These are phyloP conservation scores for Vigna unguiculata DNA, from an alignment of 306 rosid species.

Conservation along the genomic window DNA sequence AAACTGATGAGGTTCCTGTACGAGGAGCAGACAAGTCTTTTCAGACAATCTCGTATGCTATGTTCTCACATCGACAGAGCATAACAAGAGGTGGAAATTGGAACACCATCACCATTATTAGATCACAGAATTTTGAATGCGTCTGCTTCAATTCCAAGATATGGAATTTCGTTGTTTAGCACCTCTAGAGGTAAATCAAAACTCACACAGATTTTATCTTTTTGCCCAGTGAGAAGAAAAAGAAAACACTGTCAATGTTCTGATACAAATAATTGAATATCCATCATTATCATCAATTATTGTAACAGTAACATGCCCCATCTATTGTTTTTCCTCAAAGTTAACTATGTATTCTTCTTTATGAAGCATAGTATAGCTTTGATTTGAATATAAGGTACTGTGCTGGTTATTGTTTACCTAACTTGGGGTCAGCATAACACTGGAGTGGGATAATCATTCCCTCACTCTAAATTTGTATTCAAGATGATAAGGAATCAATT, in stretches of 20 bases:
- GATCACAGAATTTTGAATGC: not conserved
- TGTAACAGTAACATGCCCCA: not conserved
- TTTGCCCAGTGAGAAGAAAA: not conserved
- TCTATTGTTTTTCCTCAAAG: not conserved
- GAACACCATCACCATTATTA: not conserved
- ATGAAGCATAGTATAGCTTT: not conserved
- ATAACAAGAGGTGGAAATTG: not conserved
- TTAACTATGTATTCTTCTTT: not conserved
- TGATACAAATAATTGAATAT: not conserved
- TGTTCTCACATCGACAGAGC: not conserved
- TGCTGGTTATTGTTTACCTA: not conserved
- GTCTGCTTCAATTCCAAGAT: not conserved
- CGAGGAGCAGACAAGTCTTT: too few relatives aligned
- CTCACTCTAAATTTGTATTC: not conserved
- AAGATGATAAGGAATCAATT: not conserved
- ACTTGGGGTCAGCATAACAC: not conserved
- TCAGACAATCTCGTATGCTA: too few relatives aligned
- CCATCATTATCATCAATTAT: not conserved
- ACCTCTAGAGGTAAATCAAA: not conserved
- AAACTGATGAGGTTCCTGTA: too few relatives aligned
- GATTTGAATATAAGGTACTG: not conserved
- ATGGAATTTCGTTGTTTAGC: not conserved
- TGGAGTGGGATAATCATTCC: not conserved
- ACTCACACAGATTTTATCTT: not conserved
- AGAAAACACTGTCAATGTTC: not conserved